Base-by-base conservation (phyloP, 2,329 filamentous ascomycete genomes). In the Clarireedia hainanense region DNA sequence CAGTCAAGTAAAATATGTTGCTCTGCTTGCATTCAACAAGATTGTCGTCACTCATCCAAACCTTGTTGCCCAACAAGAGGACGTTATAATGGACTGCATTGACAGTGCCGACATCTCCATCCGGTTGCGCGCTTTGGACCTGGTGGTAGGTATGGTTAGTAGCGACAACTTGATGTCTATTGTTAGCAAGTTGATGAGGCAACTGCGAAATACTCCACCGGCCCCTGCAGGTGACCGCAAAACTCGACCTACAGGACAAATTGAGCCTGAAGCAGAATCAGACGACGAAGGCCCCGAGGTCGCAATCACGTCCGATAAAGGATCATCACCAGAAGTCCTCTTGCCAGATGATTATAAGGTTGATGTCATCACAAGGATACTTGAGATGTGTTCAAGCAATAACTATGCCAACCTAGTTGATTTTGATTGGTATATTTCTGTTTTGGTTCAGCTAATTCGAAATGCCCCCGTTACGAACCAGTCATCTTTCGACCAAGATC, bases 381-480 rank as follows among this genome's bases (percentile, higher is more conserved):
- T 97, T 10, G 83, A 85, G 58, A 95, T 99, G 83, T 97, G 92
- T 70, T 89, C 90, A 7, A 84, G 85, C 61, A 87, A 91, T 61
- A 96, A 91, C 59, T 99, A 97, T 69, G 80, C 81, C 40, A 89
- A 91, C 66, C 77, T 99, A 48, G 75, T 80, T 52, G 92, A 99
- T 68, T 99, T 99, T 69, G 92, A 96, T 63, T 99, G 94, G 94
- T 97, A 97, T 70, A 87, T 97, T 62, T 89, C 94, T 62, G 83
- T 96, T 27, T 75, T 99, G 30, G 86, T 89, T 5, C 90, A 96
- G 68, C 79, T 99, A 14, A 83, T 96, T 42, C 84, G 86, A 67
- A 78, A 89, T 72, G 76, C 85, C 20, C 87, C 75, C 0, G 64
- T 74, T n/a, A 73, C 78, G 47, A 72, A 74, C 40, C 60, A 68